phyloP scores from a whole-genome alignment of 2,329 filamentous ascomycete genomes.

The Trichocomaceae sp. region DNA sequence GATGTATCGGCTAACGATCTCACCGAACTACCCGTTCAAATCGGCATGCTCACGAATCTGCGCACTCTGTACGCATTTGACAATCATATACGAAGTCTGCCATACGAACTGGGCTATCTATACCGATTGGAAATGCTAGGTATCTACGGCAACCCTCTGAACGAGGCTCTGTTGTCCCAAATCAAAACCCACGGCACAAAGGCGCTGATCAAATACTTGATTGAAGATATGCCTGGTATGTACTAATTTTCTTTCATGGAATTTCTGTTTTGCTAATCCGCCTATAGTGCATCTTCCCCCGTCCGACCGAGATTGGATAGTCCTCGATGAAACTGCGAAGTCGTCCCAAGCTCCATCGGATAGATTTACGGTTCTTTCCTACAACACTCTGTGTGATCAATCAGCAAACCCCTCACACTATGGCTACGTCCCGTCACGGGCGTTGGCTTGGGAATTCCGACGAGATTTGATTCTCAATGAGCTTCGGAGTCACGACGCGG shows the following conservation, averaged over 20 bases:
- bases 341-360: constrained; percentile 50
- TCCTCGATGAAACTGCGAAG: constrained; percentile 54
- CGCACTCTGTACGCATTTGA: constrained; percentile 82
- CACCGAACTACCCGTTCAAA: constrained; percentile 72
- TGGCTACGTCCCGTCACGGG: constrained; percentile 78
- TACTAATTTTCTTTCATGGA: constrained; percentile 15
- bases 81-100: constrained; percentile 76
- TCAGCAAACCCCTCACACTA: constrained; percentile 81
- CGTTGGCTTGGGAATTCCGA: constrained; percentile 80
- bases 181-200: constrained; percentile 84
- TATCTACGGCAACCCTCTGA: constrained; percentile 83
- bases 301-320: constrained; percentile 66
- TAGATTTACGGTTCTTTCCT: constrained; percentile 77
- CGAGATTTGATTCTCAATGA: constrained; percentile 77
- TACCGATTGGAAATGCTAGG: constrained; percentile 84
- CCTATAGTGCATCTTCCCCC: constrained; percentile 69
- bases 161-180: constrained; percentile 68
- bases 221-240: constrained; percentile 79
- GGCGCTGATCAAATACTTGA: constrained; percentile 72
- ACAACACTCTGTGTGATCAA: constrained; percentile 93
- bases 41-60: constrained; percentile 94
- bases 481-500: constrained; percentile 69
- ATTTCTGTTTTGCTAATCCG: constrained; percentile 17
- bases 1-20: constrained; percentile 88
- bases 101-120: constrained; percentile 79